These are phyloP conservation scores for Curvularia sp. DNA, from an alignment of 2,329 filamentous ascomycete species.

Conservation along the genomic window DNA sequence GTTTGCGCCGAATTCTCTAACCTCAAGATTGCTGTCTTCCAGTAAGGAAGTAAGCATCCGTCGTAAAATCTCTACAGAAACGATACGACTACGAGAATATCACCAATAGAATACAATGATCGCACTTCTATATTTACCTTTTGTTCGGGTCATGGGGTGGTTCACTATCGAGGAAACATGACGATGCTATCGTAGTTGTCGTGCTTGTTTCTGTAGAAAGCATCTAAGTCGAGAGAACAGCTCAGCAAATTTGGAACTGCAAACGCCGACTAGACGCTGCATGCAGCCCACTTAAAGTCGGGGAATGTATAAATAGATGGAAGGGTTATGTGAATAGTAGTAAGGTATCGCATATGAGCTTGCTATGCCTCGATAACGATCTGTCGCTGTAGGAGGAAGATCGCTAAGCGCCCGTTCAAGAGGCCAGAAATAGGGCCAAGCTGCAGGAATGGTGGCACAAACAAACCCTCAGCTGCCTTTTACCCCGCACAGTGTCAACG, in stretches of 20 bases:
- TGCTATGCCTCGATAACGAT: not conserved
- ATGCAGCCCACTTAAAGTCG: not conserved
- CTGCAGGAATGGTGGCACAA: not conserved
- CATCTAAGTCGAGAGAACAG: not conserved
- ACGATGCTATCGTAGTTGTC: not conserved
- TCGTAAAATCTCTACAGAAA: not conserved
- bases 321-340: not conserved
- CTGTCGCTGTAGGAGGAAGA: not conserved
- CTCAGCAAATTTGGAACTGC: not conserved
- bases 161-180: not conserved
- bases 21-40: constrained; percentile 11
- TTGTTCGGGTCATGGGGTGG: not conserved
- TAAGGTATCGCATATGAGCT: not conserved
- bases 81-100: constrained; percentile 1
- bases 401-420: not conserved
- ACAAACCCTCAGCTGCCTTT: not conserved
- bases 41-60: constrained; percentile 13
- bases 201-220: not conserved
- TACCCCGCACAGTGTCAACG: constrained; percentile 1
- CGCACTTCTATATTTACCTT: not conserved
- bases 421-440: constrained; percentile 3
- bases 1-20: constrained; percentile 5
- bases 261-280: not conserved
- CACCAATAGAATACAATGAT: not conserved
- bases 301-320: not conserved